Evolutionary conservation across 2,329 filamentous ascomycete genomes (phyloP).

Genomic region (Colletotrichum limetticola): DNA sequence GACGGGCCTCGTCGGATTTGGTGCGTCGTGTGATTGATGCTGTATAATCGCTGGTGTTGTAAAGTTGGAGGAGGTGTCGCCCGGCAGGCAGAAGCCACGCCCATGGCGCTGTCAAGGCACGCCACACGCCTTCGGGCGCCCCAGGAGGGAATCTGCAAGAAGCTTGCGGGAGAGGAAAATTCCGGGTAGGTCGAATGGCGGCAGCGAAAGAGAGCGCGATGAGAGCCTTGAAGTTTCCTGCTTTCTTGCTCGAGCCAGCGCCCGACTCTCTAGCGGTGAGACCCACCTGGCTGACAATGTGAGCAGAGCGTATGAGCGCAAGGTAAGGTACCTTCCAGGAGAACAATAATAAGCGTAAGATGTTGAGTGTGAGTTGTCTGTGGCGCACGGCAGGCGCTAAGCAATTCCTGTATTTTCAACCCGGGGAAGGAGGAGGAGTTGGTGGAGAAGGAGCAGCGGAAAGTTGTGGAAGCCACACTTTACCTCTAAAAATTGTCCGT

Average conservation of each 20-base stretch:
- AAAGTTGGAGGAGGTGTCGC: neutral
- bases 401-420: neutral
- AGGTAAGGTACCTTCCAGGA: too few relatives aligned
- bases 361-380: neutral
- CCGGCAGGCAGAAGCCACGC: neutral
- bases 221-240: neutral
- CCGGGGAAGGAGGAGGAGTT: neutral
- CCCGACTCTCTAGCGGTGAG: neutral
- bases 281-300: neutral
- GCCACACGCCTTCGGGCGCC: too few relatives aligned
- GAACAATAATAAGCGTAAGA: neutral
- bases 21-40: neutral
- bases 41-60: neutral
- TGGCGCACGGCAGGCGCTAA: neutral
- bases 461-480: neutral
- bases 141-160: neutral
- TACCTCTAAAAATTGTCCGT: neutral
- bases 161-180: too few relatives aligned
- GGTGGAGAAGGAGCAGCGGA: too few relatives aligned
- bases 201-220: neutral
- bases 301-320: neutral
- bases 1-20: neutral
- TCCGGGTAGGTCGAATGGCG: neutral
- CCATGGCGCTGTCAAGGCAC: neutral
- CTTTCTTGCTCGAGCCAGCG: neutral